Evolutionary conservation across 2,329 filamentous ascomycete species (phyloP).

Genomic region (Aspergillus arachidicola): DNA sequence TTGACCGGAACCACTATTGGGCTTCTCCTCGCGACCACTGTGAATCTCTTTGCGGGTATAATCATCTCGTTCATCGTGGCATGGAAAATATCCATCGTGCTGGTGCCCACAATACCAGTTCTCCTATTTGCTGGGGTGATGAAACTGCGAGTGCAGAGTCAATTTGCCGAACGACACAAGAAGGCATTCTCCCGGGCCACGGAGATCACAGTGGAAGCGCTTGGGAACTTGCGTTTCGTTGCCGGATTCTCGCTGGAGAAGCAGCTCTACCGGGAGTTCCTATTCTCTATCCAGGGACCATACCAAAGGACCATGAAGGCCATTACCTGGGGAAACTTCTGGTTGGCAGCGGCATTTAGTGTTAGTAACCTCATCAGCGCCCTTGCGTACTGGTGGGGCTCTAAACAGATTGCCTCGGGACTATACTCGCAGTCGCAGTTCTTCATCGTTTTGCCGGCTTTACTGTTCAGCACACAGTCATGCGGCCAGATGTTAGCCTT

Average conservation of each 20-base stretch:
- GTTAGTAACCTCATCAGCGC: constrained; percentile 69
- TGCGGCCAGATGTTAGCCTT: constrained; percentile 75
- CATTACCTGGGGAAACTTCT: constrained; percentile 48
- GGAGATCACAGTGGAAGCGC: constrained; percentile 55
- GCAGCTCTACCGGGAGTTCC: constrained; percentile 50
- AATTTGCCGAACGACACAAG: constrained; percentile 58
- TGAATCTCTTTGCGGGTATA: constrained; percentile 69
- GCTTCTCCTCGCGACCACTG: constrained; percentile 66
- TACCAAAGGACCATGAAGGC: constrained; percentile 51
- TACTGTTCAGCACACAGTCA: constrained; percentile 72
- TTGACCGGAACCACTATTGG: constrained; percentile 72
- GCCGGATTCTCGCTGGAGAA: constrained; percentile 55
- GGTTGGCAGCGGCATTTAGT: constrained; percentile 46
- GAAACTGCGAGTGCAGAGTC: constrained; percentile 63
- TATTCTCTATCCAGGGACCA: constrained; percentile 32
- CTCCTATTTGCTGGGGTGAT: constrained; percentile 70
- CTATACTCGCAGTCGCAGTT: constrained; percentile 67
- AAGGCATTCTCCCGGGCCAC: constrained; percentile 54
- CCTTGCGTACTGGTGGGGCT: constrained; percentile 79
- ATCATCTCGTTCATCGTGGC: constrained; percentile 69
- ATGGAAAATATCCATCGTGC: constrained; percentile 76
- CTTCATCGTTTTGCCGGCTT: constrained; percentile 70
- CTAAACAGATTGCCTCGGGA: constrained; percentile 67
- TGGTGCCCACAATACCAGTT: constrained; percentile 68
- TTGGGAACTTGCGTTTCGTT: constrained; percentile 55